phyloP scores from a whole-genome alignment of 2,329 filamentous ascomycete species.

The Exophiala xenobiotica region DNA sequence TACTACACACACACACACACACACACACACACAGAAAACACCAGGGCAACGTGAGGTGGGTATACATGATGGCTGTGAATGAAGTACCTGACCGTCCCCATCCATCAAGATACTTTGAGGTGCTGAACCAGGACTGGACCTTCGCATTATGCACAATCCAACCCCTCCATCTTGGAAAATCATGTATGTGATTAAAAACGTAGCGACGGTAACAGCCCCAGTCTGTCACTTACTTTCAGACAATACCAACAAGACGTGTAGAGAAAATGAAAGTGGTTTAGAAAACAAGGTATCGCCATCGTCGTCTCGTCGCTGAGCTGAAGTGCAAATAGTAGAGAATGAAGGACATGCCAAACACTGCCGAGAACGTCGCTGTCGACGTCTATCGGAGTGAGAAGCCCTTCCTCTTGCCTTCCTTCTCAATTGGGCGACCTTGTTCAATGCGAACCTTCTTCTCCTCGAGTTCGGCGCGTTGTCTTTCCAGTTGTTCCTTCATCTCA shows the following conservation, averaged over 20 bases:
- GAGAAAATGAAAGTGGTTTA: conserved; percentile 14
- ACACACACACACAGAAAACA: conserved; percentile 20
- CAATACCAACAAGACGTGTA: conserved; percentile 18
- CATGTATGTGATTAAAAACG: conserved; percentile 27
- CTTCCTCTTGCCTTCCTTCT: conserved; percentile 99
- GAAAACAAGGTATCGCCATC: conserved; percentile 24
- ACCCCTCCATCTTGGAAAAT: conserved; percentile 10
- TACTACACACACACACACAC: no score
- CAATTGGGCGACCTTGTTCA: conserved; percentile 91
- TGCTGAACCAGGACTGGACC: conserved; percentile 11
- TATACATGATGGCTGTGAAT: conserved; percentile 26
- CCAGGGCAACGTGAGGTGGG: conserved; percentile 18
- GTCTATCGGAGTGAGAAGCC: conserved; percentile 94
- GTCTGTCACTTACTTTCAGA: conserved; percentile 25
- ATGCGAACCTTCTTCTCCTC: conserved; percentile 97
- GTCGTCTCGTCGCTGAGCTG: conserved; percentile 35
- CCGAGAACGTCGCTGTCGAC: conserved; percentile 15
- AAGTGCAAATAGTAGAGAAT: conserved; percentile 30
- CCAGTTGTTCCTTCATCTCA: conserved; percentile 99
- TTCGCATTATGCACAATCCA: conserved; percentile 29
- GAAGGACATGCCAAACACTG: conserved; percentile 23
- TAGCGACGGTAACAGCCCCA: conserved; percentile 27
- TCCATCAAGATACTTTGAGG: conserved; percentile 1
- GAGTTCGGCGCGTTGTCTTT: conserved; percentile 88
- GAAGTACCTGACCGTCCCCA: conserved; percentile 2